A percentile compares a stretch with the other conserved stretches of the same genome.
Conservation (phyloP, 1,284 basidiomycete genomes). For the Moniliella sp. region DNA sequence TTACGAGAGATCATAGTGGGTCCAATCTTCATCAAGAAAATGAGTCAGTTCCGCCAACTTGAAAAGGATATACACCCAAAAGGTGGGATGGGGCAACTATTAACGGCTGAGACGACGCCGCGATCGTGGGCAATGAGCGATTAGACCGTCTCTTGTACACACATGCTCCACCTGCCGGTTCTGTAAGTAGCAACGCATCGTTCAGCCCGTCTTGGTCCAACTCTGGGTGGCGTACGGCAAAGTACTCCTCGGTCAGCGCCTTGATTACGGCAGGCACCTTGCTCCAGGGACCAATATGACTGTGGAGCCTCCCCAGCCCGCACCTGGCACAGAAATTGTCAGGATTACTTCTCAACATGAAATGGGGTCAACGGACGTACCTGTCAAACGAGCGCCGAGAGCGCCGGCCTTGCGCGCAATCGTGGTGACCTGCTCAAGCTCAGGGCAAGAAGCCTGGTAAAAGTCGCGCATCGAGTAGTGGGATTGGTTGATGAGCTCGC, state of each 20-base stretch:
- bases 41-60: too few species aligned
- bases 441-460: constrained; percentile 23
- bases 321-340: too few species aligned
- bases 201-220: constrained; percentile 10
- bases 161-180: constrained; percentile 27
- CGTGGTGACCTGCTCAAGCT: constrained; percentile 17
- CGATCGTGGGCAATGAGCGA: too few species aligned
- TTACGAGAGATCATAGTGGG: too few species aligned
- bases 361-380: too few species aligned
- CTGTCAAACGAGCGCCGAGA: constrained; percentile 20
- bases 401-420: constrained; percentile 22
- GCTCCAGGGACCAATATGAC: constrained; percentile 23
- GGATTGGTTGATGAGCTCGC: constrained; percentile 19
- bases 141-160: too few species aligned
- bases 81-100: too few species aligned
- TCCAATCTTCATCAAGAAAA: too few species aligned
- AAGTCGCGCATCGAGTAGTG: constrained; percentile 15
- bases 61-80: too few species aligned
- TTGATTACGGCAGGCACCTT: constrained; percentile 12
- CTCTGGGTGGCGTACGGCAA: constrained; percentile 8
- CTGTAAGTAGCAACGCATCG: constrained; percentile 20
- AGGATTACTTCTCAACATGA: too few species aligned
- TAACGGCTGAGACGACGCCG: too few species aligned
- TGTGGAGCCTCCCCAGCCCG: constrained; percentile 30
- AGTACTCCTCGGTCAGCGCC: constrained; percentile 15